Evolutionary conservation across 139 green algal species (phyloP).

Genomic region (Gonium pectorale): DNA sequence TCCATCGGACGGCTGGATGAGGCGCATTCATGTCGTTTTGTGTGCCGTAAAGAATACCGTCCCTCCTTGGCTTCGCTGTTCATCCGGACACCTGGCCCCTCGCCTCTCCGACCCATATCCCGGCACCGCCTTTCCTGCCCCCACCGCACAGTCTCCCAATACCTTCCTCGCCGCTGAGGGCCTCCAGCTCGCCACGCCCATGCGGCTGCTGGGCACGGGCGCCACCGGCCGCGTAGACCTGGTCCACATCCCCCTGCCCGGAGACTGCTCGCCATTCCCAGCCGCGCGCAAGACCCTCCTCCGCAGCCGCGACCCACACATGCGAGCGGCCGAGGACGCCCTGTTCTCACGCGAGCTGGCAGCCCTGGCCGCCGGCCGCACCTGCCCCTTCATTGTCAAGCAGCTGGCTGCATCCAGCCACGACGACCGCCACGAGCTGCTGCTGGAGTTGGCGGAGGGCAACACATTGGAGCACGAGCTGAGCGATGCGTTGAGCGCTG

Average conservation of each 20-base stretch:
- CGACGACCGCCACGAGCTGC: conserved; percentile 13
- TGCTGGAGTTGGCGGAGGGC: conserved; percentile 29
- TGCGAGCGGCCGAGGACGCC: conserved; percentile 10
- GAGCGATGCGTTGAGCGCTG: not conserved
- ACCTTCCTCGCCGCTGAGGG: too few species aligned
- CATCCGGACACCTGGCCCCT: too few species aligned
- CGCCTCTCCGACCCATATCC: too few species aligned
- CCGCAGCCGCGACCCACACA: not conserved
- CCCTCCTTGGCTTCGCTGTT: too few species aligned
- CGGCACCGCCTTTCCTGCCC: too few species aligned
- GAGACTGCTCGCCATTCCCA: not conserved
- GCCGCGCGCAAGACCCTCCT: conserved; percentile 31
- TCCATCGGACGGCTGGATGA: too few species aligned
- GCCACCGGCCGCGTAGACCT: conserved; percentile 20
- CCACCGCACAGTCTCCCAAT: too few species aligned
- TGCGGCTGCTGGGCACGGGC: conserved; percentile 12
- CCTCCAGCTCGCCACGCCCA: not conserved
- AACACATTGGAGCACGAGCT: conserved; percentile 14
- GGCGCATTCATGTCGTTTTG: too few species aligned
- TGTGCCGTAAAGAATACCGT: too few species aligned
- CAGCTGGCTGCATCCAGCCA: not conserved
- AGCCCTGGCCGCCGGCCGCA: not conserved
- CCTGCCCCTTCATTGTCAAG: conserved; percentile 15
- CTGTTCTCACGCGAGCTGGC: conserved; percentile 21
- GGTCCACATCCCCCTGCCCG: not conserved